Conservation (phyloP, 192 early-diverging fungal species). For the Geranomyces variabilis region DNA sequence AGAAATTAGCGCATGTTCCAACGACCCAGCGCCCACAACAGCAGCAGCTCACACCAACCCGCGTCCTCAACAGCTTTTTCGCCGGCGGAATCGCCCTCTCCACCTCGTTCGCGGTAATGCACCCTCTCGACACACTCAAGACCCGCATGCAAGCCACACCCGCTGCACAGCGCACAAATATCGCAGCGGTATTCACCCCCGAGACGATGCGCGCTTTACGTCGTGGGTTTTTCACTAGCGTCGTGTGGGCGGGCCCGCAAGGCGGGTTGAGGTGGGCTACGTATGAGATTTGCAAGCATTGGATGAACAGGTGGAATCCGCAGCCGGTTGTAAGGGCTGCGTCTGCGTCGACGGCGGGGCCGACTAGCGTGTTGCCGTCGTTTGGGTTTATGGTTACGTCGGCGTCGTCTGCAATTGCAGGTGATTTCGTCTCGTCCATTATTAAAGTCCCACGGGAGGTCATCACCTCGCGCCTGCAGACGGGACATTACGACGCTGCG, state of each 20-base stretch:
- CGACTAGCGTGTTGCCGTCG: slow-evolving; percentile 22
- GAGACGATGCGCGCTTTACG: slow-evolving; percentile 56
- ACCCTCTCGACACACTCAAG: slow-evolving; percentile 77
- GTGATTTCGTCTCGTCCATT: slow-evolving; percentile 71
- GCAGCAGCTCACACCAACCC: slow-evolving; percentile 33
- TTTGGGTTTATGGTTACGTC: slow-evolving; percentile 61
- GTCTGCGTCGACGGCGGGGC: background rate
- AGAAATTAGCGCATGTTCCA: no score
- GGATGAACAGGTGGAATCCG: slow-evolving; percentile 14
- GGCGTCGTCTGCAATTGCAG: slow-evolving; percentile 70
- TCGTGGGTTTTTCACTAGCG: slow-evolving; percentile 68
- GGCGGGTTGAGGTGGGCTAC: slow-evolving; percentile 72
- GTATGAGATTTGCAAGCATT: slow-evolving; percentile 68
- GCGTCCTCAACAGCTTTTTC: slow-evolving; percentile 54
- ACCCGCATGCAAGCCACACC: slow-evolving; percentile 70
- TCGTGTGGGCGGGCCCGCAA: slow-evolving; percentile 73
- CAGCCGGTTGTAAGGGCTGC: background rate
- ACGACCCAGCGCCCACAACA: background rate
- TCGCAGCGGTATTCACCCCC: slow-evolving; percentile 45
- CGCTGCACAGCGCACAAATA: background rate
- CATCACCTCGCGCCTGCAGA: slow-evolving; percentile 72
- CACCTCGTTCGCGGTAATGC: slow-evolving; percentile 72
- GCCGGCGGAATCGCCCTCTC: slow-evolving; percentile 67
- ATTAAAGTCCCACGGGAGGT: slow-evolving; percentile 81
- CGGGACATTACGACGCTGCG: slow-evolving; percentile 55